Evolutionary conservation across 2,329 filamentous ascomycete species (phyloP).

Genomic region (Diaporthe sp.): DNA sequence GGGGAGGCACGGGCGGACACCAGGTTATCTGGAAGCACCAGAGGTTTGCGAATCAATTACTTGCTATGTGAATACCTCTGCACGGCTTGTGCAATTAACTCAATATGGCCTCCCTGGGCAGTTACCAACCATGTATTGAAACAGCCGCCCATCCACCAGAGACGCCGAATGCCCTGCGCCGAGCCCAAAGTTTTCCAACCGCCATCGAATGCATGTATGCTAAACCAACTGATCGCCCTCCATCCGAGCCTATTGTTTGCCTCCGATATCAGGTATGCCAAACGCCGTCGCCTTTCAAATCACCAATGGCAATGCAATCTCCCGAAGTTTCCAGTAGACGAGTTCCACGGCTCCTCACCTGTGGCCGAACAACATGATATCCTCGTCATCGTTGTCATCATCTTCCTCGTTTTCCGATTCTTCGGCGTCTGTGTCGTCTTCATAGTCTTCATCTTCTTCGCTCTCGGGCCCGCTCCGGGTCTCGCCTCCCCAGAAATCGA

Average conservation of each 20-base stretch:
- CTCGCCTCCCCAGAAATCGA: slow-evolving; percentile 60
- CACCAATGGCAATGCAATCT: slow-evolving; percentile 29
- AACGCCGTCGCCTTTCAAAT: slow-evolving; percentile 32
- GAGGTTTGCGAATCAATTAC: slow-evolving; percentile 24
- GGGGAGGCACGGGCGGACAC: background rate
- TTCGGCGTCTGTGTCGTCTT: slow-evolving; percentile 55
- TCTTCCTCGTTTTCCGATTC: slow-evolving; percentile 60
- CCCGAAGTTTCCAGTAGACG: background rate
- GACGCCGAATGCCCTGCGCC: slow-evolving; percentile 18
- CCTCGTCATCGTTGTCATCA: slow-evolving; percentile 62
- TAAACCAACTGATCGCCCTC: slow-evolving; percentile 5
- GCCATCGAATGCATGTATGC: slow-evolving; percentile 30
- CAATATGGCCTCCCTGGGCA: background rate
- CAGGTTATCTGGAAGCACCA: slow-evolving; percentile 1
- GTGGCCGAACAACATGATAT: slow-evolving; percentile 65
- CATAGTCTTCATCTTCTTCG: slow-evolving; percentile 60
- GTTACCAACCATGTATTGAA: background rate
- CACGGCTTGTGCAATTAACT: background rate
- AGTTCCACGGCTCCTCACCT: slow-evolving; percentile 42
- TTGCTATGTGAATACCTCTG: slow-evolving; percentile 27
- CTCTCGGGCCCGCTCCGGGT: slow-evolving; percentile 45
- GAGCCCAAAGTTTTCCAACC: slow-evolving; percentile 15
- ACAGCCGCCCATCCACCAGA: background rate
- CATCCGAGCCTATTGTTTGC: background rate
- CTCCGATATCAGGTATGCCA: slow-evolving; percentile 19